Evolutionary conservation across 345 rosid species (phyloP), one percentile per base, ranked within the genome.

Genomic region (Sonneratia caseolaris): DNA sequence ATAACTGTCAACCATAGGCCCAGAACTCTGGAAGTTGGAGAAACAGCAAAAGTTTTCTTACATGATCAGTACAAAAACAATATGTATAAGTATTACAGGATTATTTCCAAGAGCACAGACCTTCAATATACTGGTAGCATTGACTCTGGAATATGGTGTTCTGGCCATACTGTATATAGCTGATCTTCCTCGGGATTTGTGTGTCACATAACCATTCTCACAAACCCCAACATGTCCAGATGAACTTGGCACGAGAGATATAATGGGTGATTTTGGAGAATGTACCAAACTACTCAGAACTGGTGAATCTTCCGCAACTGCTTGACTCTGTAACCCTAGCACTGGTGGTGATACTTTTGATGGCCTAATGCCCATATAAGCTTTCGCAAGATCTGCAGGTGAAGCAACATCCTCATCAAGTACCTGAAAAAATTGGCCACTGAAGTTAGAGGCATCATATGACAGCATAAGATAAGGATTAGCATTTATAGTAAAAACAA

Each of bases 311-410:
- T 82, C 92, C 71, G 78, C 80, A 27, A 70, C 70, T 37, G 79
- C 72, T 82, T 80, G 88, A 76, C 76, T 76, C 24, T 79, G 84
- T 62, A 79, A 74, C 51, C 82, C 83, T 55, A 82, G 76, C 74
- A 66, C 79, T 73, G 94, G 81, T 32, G 89, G 84, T 53, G 90
- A 85, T 69, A 86, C 84, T 79, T 86, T 89, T 56, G 92, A 86
- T 66, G 91, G 86, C 83, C 94, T 86, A 78, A 87, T 85, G 62
- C 90, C 93, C 98, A 92, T 95, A 88, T 86, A 95, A 74, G 91
- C 94, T 82, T 85, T 92, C 76, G 99, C 98, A 81, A 96, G 96
- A 86, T 91, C 95, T 64, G 93, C 87, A 73, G 99, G 98, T 61
- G 96, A 86, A 66, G 88, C 87, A 79, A 79, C 79, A 76, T 92